Conservation (phyloP, 2,329 filamentous ascomycete genomes). For the Phaeosphaeriaceae sp. region DNA sequence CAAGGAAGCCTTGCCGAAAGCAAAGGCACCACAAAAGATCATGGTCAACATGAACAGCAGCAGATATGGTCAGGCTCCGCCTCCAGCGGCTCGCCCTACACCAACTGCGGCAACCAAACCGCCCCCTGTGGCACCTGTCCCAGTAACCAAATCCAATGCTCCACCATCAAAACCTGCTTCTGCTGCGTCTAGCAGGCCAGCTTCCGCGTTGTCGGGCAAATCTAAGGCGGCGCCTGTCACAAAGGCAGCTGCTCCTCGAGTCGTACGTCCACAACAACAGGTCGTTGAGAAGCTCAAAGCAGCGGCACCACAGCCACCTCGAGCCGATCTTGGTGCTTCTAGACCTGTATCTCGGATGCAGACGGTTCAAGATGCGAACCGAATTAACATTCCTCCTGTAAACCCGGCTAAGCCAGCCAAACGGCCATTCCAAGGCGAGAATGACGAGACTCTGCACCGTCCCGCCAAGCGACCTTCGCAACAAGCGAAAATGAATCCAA, state of each 20-base stretch:
- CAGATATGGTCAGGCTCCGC: constrained; percentile 44
- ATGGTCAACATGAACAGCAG: constrained; percentile 69
- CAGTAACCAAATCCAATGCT: constrained; percentile 41
- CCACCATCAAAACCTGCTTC: constrained; percentile 63
- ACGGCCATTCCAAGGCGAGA: constrained; percentile 75
- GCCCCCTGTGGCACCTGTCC: constrained; percentile 33
- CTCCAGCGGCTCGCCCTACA: constrained; percentile 64
- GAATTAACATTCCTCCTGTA: constrained; percentile 60
- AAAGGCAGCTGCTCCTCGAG: constrained; percentile 34
- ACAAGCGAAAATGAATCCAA: constrained; percentile 55
- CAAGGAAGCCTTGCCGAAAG: constrained; percentile 64
- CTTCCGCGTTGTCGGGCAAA: constrained; percentile 35
- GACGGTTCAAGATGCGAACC: constrained; percentile 64
- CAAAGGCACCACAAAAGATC: constrained; percentile 69
- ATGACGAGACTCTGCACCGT: constrained; percentile 62
- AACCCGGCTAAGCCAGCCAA: constrained; percentile 77
- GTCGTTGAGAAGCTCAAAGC: constrained; percentile 73
- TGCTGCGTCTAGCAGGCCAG: constrained; percentile 34
- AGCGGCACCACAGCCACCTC: constrained; percentile 40
- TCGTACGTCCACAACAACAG: constrained; percentile 39
- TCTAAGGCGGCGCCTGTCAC: constrained; percentile 28
- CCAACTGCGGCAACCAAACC: constrained; percentile 21
- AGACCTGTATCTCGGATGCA: constrained; percentile 67
- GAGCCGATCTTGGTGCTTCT: constrained; percentile 58
- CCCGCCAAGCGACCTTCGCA: constrained; percentile 44